Evolutionary conservation across 768 basidiomycete species (phyloP), one percentile per base, ranked within the genome.

Genomic region (Lactarius tabidus): DNA sequence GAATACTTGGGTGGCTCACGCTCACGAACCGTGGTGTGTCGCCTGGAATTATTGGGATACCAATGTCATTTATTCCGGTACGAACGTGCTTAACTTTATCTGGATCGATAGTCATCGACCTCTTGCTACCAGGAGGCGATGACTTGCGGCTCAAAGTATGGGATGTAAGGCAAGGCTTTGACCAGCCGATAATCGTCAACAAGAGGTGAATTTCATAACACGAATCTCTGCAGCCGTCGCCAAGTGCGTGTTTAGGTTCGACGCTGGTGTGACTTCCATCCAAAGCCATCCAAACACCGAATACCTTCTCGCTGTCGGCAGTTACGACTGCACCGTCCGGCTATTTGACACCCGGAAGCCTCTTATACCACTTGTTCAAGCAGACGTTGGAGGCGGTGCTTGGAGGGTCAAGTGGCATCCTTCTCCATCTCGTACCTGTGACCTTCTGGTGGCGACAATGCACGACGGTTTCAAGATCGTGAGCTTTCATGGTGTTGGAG

Each of bases 401-500:
- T 99, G 97, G 97, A 84, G 97, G 20, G 87, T 93, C 64, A 95
- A 96, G 75, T 99, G 95, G 93, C 94, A 98, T 75, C 94, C 95
- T 8, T 83, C 82, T 6, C 68, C 80, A 2, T 69, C 72, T n/a
- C 82, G 94, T 53, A 83, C 81, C 67, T 71, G 82, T 41, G 91
- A 95, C 71, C 80, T 98, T 2, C 82, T 98, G 23, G 86, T 94
- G n/a, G 97, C 95, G 0, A 94, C 91, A 72, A 99, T 98, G 97
- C 95, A 96, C 72, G 94, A 94, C 67, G 95, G 96, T 12, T 95
- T 93, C 82, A 97, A 97, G 73, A 80, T 96, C 7, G 74, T 94
- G 54, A 79, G 75, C 2, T 85, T 91, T 64, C 75, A 62, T 60
- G 60, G 65, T 51, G 33, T 70, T 6, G 62, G 61, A 43, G 38